Percentiles rank a stretch among this genome's conserved stretches.
Evolutionary conservation across 148 eudicot genomes (phyloP).

Genomic region (Heliosperma pusillum): DNA sequence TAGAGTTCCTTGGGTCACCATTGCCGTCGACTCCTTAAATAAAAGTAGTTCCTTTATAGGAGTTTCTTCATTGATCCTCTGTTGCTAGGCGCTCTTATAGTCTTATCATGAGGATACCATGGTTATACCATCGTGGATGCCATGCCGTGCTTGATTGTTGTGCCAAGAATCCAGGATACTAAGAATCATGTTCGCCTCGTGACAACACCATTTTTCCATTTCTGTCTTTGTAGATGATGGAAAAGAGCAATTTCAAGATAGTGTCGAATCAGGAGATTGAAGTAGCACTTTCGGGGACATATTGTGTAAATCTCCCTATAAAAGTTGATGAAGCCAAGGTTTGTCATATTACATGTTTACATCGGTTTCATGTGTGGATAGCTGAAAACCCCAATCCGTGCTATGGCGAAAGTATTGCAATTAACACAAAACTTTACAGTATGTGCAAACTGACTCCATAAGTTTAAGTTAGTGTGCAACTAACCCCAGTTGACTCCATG

Average conservation of each 20-base stretch:
- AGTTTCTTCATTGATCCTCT: no score
- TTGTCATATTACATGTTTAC: neutral
- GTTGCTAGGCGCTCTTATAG: no score
- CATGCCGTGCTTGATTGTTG: neutral
- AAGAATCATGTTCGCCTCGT: conserved; percentile 11
- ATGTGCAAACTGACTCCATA: no score
- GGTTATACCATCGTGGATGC: neutral
- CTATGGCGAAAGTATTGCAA: no score
- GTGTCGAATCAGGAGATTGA: conserved; percentile 70
- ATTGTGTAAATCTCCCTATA: conserved; percentile 80
- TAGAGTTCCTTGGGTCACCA: no score
- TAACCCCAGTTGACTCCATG: neutral
- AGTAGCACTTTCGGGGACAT: conserved; percentile 73
- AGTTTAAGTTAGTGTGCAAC: no score
- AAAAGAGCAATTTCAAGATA: conserved; percentile 84
- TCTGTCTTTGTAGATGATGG: conserved; percentile 55
- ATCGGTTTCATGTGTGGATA: neutral
- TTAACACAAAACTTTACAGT: no score
- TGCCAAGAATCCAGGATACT: conserved; percentile 1
- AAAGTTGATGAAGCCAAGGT: conserved; percentile 88
- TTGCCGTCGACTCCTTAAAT: no score
- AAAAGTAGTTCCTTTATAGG: no score
- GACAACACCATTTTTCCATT: neutral
- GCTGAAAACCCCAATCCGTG: neutral
- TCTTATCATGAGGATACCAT: no score